These are phyloP conservation scores for Diaporthe vexans DNA, from an alignment of 2,329 filamentous ascomycete species.

Conservation along the genomic window DNA sequence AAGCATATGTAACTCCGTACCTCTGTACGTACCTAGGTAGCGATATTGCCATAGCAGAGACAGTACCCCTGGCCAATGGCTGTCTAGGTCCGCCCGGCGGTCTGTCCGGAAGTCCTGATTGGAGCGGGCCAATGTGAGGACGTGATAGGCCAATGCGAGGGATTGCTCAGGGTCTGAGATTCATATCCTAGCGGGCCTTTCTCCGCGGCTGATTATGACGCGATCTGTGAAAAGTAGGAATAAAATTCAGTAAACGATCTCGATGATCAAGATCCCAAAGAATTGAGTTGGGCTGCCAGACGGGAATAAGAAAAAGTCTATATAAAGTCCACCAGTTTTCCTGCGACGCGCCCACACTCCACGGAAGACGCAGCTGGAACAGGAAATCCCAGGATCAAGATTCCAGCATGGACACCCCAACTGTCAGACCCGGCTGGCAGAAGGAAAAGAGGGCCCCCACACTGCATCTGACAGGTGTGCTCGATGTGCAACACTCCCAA, in stretches of 20 bases:
- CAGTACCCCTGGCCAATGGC: not conserved
- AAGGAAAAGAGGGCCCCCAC: not conserved
- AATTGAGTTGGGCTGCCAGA: too few relatives aligned
- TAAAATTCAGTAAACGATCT: not conserved
- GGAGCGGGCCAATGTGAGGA: not conserved
- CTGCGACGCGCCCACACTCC: not conserved
- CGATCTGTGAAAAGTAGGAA: not conserved
- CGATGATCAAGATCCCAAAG: not conserved
- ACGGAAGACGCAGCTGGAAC: not conserved
- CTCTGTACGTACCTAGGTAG: not conserved
- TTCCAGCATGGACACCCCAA: too few relatives aligned
- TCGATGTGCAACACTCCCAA: not conserved
- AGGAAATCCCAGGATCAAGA: not conserved
- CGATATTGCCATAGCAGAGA: not conserved
- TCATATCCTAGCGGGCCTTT: not conserved
- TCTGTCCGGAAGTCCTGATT: not conserved
- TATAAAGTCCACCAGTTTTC: not conserved
- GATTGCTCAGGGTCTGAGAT: not conserved
- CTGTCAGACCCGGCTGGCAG: not conserved
- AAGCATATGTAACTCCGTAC: not conserved
- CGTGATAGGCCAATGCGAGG: not conserved
- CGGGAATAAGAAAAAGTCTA: conserved; percentile 4
- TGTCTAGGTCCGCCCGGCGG: not conserved
- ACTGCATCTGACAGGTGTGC: conserved; percentile 12
- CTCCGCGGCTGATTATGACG: not conserved